A percentile compares a stretch with the other conserved stretches of the same genome.
These are phyloP conservation scores for Zymoseptoria ardabiliae DNA, from an alignment of 2,329 filamentous ascomycete genomes.

Conservation along the genomic window DNA sequence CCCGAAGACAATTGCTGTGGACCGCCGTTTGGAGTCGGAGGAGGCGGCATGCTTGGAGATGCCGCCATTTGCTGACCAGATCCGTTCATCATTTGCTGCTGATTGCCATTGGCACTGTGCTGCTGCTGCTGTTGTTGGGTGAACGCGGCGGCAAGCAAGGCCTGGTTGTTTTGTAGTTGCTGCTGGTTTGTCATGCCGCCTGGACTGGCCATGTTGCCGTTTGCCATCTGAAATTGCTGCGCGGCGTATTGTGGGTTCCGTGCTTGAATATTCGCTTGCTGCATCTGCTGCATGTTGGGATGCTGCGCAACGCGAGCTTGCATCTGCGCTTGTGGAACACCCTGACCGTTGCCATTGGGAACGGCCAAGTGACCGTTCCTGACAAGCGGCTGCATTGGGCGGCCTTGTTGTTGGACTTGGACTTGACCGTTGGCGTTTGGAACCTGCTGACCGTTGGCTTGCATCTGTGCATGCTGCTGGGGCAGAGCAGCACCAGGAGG, in stretches of 20 bases:
- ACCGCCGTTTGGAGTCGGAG: slow-evolving; percentile 24
- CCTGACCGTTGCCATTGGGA: slow-evolving; percentile 47
- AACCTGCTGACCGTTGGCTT: slow-evolving; percentile 23
- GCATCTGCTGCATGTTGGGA: slow-evolving; percentile 21
- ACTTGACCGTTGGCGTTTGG: slow-evolving; percentile 33
- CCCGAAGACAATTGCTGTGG: slow-evolving; percentile 46
- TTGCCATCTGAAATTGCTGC: slow-evolving; percentile 24
- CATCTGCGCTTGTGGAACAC: slow-evolving; percentile 57
- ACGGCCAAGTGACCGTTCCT: slow-evolving; percentile 42
- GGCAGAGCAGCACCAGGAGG: slow-evolving; percentile 14
- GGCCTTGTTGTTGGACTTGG: slow-evolving; percentile 33
- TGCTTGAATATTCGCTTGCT: slow-evolving; percentile 20
- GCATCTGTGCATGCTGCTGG: slow-evolving; percentile 22
- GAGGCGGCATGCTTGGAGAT: slow-evolving; percentile 33
- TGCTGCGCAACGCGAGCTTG: slow-evolving; percentile 17
- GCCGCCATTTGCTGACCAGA: slow-evolving; percentile 22
- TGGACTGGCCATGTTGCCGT: slow-evolving; percentile 24
- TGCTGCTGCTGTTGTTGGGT: slow-evolving; percentile 16
- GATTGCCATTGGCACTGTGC: slow-evolving; percentile 6
- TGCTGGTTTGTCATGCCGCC: slow-evolving; percentile 28
- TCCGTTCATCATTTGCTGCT: slow-evolving; percentile 17
- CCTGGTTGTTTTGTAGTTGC: slow-evolving; percentile 28
- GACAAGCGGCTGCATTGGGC: slow-evolving; percentile 26
- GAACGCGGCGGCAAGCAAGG: slow-evolving; percentile 24
- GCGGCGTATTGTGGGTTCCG: slow-evolving; percentile 23